Conservation (phyloP, 2,329 filamentous ascomycete genomes). For the Dactylellina parvicollis region DNA sequence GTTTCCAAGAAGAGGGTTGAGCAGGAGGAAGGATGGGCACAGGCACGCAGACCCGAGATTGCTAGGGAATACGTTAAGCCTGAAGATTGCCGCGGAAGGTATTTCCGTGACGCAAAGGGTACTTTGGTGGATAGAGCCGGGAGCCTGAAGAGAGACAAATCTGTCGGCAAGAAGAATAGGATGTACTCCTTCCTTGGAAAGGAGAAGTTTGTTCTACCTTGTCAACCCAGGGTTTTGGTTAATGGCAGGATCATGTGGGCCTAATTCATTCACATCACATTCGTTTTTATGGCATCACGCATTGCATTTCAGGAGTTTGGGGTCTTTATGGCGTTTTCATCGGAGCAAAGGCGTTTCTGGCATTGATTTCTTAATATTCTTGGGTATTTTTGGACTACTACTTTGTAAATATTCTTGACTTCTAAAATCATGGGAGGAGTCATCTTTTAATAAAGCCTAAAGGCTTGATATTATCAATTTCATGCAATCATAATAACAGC, state of each 20-base stretch:
- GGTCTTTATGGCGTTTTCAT: neutral
- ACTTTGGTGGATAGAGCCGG: slow-evolving; percentile 14
- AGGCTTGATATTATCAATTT: too few species aligned
- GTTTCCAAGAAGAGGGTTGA: slow-evolving; percentile 37
- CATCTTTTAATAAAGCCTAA: too few species aligned
- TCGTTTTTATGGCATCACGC: neutral
- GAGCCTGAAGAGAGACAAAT: slow-evolving; percentile 32
- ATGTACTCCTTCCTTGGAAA: slow-evolving; percentile 53
- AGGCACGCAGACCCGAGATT: slow-evolving; percentile 17
- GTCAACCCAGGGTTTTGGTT: slow-evolving; percentile 30
- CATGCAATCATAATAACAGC: too few species aligned
- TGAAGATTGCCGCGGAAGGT: slow-evolving; percentile 30
- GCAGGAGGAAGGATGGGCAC: slow-evolving; percentile 26
- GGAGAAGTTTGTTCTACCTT: slow-evolving; percentile 47
- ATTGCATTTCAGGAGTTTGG: neutral
- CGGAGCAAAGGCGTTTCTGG: neutral
- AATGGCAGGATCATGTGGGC: slow-evolving; percentile 45
- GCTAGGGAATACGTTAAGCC: slow-evolving; percentile 24
- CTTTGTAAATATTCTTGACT: neutral
- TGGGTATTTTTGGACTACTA: neutral
- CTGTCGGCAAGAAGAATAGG: slow-evolving; percentile 38
- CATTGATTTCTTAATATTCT: neutral
- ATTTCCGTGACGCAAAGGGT: slow-evolving; percentile 19
- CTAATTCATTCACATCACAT: neutral
- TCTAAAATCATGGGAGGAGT: too few species aligned